Evolutionary conservation across 176 grass and related monocot species (phyloP), one percentile per base, ranked within the genome.

Genomic region (Lolium rigidum): DNA sequence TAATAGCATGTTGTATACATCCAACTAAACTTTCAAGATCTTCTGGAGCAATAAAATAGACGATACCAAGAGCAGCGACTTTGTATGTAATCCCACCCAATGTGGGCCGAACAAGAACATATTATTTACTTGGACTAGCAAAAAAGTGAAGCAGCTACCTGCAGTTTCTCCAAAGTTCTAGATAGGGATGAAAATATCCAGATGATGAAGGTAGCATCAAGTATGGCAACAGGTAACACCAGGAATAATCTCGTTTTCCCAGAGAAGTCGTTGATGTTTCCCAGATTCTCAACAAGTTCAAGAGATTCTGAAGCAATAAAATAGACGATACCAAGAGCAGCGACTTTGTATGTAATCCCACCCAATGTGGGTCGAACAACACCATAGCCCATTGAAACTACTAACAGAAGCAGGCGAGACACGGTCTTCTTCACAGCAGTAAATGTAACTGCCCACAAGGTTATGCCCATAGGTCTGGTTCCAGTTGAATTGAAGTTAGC

Each of bases 131-230:
- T 74, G 48, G 13, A 84, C 60, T 55, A 71, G 26, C 54, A 84
- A 85, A 61, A 76, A 41, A 14, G 6, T 49, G 52, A 91, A 75
- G 52, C 58, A 14, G 61, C 13, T 92, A 99, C 97, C 97, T 99
- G 97, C 54, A 99, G 88, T 84, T 99, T 99, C 87, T 99, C 97
- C 49, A 99, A 84, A 85, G 94, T 99, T 93, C 91, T 87, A 7
- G 97, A 99, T n/a, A 99, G 89, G 48, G 97, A 96, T 85, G 97
- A 99, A 91, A 99, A 99, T 86, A 96, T 96, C 97, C 97, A 99
- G 14, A 96, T 91, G 73, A 99, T 99, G 88, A 99, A 99, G 70
- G 94, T 96, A 61, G 97, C 92, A 94, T 99, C 97, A 66, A 99
- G 92, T 72, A 96, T 60, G 7, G 94, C 97, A 86, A 99, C 97